Evolutionary conservation across 257 asterid genomes (phyloP).

Genomic region (Lithospermum erythrorhizon): DNA sequence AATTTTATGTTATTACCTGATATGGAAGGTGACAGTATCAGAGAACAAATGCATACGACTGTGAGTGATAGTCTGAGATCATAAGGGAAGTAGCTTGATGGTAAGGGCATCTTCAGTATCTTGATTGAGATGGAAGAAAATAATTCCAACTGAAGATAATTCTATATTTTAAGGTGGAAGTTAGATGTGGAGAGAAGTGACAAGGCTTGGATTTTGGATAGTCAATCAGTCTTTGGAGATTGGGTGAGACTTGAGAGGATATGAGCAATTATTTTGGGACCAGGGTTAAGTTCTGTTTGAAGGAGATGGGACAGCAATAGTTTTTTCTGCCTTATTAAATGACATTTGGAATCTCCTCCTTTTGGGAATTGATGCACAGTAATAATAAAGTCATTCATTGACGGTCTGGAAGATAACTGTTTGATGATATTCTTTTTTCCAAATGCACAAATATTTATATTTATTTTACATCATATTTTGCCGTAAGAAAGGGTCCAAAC

Average conservation of each 20-base stretch:
- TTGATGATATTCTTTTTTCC: constrained; percentile 1
- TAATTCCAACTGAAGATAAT: neutral
- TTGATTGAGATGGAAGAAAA: too few species aligned
- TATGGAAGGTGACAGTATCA: constrained; percentile 9
- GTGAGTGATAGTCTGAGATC: constrained; percentile 6
- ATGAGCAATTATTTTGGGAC: constrained; percentile 9
- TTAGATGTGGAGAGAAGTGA: neutral
- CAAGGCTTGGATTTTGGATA: constrained; percentile 2
- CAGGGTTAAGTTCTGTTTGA: constrained; percentile 16
- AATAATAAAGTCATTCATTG: constrained; percentile 7
- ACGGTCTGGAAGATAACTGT: constrained; percentile 9
- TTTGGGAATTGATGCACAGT: constrained; percentile 19
- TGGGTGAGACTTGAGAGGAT: neutral
- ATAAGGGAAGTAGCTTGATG: constrained; percentile 13
- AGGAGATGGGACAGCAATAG: constrained; percentile 9
- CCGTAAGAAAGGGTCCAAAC: too few species aligned
- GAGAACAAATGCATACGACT: constrained; percentile 7
- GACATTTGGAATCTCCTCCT: constrained; percentile 4
- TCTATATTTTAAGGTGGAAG: neutral
- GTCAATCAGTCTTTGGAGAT: neutral
- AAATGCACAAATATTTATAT: neutral
- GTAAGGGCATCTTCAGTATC: constrained; percentile 11
- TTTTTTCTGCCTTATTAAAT: constrained; percentile 12
- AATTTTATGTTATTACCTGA: constrained; percentile 19
- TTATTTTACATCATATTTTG: too few species aligned